These are phyloP conservation scores for Mycena venus DNA, from an alignment of 768 basidiomycete species.

Conservation along the genomic window DNA sequence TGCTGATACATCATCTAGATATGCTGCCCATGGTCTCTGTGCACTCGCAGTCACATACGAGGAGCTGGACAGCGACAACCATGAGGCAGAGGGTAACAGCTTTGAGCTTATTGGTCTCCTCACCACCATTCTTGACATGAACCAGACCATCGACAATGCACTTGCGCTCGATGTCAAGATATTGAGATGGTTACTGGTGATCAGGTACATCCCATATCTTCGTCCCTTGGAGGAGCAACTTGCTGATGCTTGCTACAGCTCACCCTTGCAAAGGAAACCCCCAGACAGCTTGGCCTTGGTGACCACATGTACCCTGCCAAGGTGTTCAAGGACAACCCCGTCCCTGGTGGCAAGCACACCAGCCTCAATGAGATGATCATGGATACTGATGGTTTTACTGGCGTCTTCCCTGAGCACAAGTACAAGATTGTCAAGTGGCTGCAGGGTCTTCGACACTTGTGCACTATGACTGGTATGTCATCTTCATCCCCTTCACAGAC, in stretches of 20 bases:
- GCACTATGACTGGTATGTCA: constrained; percentile 90
- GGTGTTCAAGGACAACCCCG: constrained; percentile 97
- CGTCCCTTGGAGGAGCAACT: too few species aligned
- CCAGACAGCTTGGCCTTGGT: too few species aligned
- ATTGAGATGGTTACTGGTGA: too few species aligned
- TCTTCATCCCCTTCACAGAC: neutral
- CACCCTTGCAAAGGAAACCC: too few species aligned
- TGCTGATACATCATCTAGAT: too few species aligned
- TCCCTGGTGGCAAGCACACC: constrained; percentile 85
- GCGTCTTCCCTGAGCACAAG: constrained; percentile 87
- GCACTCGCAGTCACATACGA: too few species aligned
- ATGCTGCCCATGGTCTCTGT: too few species aligned
- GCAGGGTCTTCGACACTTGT: constrained; percentile 94
- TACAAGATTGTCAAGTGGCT: constrained; percentile 98
- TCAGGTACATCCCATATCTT: too few species aligned
- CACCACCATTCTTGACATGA: constrained; percentile 96
- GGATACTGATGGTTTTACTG: constrained; percentile 99
- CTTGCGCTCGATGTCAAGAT: constrained; percentile 95
- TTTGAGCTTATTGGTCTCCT: constrained; percentile 98
- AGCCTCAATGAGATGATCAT: constrained; percentile 98
- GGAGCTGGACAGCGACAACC: too few species aligned
- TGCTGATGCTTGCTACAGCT: too few species aligned
- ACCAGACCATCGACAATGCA: constrained; percentile 98
- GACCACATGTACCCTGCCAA: too few species aligned
- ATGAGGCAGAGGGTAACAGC: constrained; percentile 93